phyloP scores from a whole-genome alignment of 1,284 basidiomycete species.

The Ganoderma multipileum region DNA sequence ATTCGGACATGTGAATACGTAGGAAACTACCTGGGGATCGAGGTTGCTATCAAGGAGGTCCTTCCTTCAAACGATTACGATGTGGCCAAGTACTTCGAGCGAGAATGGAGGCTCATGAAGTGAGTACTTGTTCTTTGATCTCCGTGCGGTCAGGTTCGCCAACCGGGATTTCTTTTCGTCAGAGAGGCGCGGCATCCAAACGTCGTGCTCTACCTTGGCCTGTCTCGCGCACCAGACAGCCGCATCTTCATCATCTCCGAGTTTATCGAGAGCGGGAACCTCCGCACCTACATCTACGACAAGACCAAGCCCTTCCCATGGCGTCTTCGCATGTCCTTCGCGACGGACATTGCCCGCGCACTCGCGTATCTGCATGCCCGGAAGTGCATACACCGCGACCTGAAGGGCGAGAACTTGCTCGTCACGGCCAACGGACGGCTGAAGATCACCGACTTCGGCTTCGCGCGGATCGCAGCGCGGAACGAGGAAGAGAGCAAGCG shows the following conservation, averaged over 20 bases:
- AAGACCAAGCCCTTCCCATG: conserved; percentile 85
- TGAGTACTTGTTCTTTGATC: conserved; percentile 35
- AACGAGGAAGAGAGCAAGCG: conserved; percentile 91
- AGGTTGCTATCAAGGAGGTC: conserved; percentile 97
- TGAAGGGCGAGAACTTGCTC: conserved; percentile 97
- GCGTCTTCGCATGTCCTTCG: conserved; percentile 91
- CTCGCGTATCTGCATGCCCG: conserved; percentile 97
- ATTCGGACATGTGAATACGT: conserved; percentile 9
- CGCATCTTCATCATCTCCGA: conserved; percentile 92
- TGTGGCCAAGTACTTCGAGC: conserved; percentile 96
- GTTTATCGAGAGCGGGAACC: conserved; percentile 87
- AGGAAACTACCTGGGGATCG: conserved; percentile 93
- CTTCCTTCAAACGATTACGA: conserved; percentile 90
- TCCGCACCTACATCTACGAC: conserved; percentile 87
- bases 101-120: conserved; percentile 98
- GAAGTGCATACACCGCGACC: conserved; percentile 86
- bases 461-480: conserved; percentile 90
- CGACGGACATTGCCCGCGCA: conserved; percentile 92
- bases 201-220: conserved; percentile 93
- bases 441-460: conserved; percentile 97
- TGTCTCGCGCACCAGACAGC: conserved; percentile 88
- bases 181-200: conserved; percentile 90
- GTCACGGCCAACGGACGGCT: conserved; percentile 92
- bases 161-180: conserved; percentile 12
- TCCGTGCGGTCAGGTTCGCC: neutral